These are phyloP conservation scores for Claviceps sorghi DNA, from an alignment of 2,329 filamentous ascomycete genomes.

Conservation along the genomic window DNA sequence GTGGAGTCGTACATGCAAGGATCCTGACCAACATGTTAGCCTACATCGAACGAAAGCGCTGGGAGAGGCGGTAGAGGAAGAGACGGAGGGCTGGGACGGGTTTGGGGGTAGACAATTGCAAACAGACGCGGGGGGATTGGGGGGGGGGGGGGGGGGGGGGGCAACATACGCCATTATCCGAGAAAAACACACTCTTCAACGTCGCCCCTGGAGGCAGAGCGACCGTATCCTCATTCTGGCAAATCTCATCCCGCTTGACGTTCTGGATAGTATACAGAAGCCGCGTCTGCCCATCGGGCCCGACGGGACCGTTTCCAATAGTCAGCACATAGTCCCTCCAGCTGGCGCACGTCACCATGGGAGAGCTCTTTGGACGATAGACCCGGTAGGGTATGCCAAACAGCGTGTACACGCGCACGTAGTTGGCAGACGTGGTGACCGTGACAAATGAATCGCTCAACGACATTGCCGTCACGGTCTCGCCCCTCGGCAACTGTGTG, in stretches of 20 bases:
- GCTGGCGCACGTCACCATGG: constrained; percentile 82
- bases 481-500: constrained; percentile 72
- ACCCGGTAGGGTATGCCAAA: constrained; percentile 82
- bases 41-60: background rate
- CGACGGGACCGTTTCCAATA: constrained; percentile 79
- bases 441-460: constrained; percentile 84
- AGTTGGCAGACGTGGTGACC: constrained; percentile 72
- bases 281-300: constrained; percentile 60
- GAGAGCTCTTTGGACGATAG: constrained; percentile 79
- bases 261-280: constrained; percentile 90
- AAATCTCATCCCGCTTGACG: constrained; percentile 83
- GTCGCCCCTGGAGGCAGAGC: constrained; percentile 62
- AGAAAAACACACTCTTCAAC: constrained; percentile 79
- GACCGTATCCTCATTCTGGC: constrained; percentile 84
- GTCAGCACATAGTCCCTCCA: constrained; percentile 96
- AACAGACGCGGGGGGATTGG: too few species aligned
- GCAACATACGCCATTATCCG: constrained; percentile 65
- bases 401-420: constrained; percentile 82
- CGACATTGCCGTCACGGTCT: constrained; percentile 75
- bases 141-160: too few species aligned
- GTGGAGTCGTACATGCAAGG: constrained; percentile 93
- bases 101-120: background rate
- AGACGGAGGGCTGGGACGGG: background rate
- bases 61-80: background rate
- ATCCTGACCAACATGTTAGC: constrained; percentile 39